phyloP scores from a whole-genome alignment of 352 stramenopile species.

The Thraustochytrium sp. region DNA sequence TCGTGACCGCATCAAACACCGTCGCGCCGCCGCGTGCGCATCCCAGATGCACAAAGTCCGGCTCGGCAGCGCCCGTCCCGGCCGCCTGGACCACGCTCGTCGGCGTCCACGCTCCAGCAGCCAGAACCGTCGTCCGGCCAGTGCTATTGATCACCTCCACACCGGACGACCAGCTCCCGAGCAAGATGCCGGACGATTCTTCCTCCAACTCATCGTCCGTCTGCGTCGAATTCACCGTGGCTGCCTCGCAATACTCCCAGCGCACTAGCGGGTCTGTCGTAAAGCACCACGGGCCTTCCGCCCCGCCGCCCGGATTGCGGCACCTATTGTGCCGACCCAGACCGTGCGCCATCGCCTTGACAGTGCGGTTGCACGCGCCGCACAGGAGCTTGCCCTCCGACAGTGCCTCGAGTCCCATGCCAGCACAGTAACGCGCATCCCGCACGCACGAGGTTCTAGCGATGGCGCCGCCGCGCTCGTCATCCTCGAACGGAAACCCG shows the following conservation, averaged over 20 bases:
- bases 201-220: not conserved
- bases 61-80: not conserved
- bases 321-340: slow-evolving; percentile 13
- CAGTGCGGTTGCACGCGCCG: not conserved
- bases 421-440: not conserved
- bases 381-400: not conserved
- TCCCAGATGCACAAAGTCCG: not conserved
- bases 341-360: not conserved
- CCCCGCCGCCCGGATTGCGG: not conserved
- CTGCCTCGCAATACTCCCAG: slow-evolving; percentile 30
- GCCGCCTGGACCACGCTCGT: not conserved
- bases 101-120: not conserved
- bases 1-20: not conserved
- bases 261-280: slow-evolving; percentile 7
- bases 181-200: not conserved
- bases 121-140: not conserved
- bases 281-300: slow-evolving; percentile 20
- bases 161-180: not conserved
- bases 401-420: not conserved
- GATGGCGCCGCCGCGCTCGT: not conserved
- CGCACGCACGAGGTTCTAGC: not conserved
- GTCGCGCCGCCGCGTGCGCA: not conserved
- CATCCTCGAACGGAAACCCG: slow-evolving; percentile 12
- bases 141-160: not conserved
- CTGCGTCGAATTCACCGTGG: not conserved